A percentile compares a stretch with the other conserved stretches of the same genome.
These are phyloP conservation scores for Nannizziopsis arthrosporioides DNA, from an alignment of 2,329 filamentous ascomycete genomes.

Conservation along the genomic window DNA sequence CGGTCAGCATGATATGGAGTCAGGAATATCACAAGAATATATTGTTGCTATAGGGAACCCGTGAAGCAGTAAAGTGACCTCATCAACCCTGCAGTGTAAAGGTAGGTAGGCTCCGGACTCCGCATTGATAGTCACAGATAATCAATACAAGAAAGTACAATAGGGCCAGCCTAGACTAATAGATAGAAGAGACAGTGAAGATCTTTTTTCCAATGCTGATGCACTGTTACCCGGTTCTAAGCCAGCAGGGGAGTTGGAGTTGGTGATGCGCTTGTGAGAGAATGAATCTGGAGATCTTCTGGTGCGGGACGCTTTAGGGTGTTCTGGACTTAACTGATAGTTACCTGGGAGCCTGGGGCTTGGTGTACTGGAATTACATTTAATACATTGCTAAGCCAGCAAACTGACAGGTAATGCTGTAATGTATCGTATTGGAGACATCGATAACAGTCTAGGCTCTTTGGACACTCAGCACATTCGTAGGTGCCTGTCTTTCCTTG, in stretches of 20 bases:
- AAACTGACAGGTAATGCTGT: no score
- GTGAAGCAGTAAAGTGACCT: background rate
- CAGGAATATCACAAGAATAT: background rate
- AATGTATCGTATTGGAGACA: no score
- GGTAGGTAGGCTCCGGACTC: no score
- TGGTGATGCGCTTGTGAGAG: background rate
- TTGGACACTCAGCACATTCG: no score
- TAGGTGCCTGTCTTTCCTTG: no score
- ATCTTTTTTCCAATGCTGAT: no score
- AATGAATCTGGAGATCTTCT: constrained; percentile 5
- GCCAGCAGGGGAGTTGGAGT: background rate
- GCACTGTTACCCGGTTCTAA: background rate
- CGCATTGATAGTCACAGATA: background rate
- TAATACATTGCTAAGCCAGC: no score
- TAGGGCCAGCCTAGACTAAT: background rate
- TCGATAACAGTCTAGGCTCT: no score
- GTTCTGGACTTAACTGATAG: constrained; percentile 1
- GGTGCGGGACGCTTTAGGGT: background rate
- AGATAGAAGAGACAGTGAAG: background rate
- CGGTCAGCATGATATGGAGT: background rate
- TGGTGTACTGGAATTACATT: background rate
- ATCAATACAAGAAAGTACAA: background rate
- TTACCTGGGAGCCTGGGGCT: no score
- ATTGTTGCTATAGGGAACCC: background rate
- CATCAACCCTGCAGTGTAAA: background rate